These are phyloP conservation scores for Saccharomycopsis phalli DNA, from an alignment of 1,139 yeast species.

Conservation along the genomic window DNA sequence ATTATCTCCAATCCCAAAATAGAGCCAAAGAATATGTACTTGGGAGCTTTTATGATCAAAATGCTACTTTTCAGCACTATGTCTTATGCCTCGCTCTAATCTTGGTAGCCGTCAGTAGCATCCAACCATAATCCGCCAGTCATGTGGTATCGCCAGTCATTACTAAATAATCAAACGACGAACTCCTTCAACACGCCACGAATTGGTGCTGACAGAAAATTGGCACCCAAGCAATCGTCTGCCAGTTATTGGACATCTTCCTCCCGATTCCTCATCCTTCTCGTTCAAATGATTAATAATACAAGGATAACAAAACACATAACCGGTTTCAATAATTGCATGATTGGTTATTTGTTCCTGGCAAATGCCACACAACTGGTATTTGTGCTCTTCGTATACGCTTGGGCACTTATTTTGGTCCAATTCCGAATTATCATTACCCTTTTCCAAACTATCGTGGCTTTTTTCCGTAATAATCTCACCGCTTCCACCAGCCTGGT, in stretches of 20 bases:
- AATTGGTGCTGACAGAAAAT: constrained; percentile 47
- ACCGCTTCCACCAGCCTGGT: constrained; percentile 1
- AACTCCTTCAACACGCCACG: constrained; percentile 72
- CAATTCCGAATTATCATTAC: too few relatives aligned
- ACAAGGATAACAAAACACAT: constrained; percentile 84
- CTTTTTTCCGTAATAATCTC: too few relatives aligned
- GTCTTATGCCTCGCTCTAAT: too few relatives aligned
- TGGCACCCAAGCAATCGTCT: constrained; percentile 62
- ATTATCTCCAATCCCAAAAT: too few relatives aligned
- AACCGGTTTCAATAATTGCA: constrained; percentile 85
- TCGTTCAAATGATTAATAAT: constrained; percentile 55
- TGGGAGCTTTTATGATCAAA: too few relatives aligned
- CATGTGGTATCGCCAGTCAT: too few relatives aligned
- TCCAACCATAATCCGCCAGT: too few relatives aligned
- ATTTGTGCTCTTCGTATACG: constrained; percentile 27
- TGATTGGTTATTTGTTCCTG: constrained; percentile 59
- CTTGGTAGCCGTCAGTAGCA: too few relatives aligned
- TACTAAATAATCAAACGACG: constrained; percentile 55
- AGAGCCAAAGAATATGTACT: too few relatives aligned
- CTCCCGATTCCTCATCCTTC: constrained; percentile 40
- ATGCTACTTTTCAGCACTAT: too few relatives aligned
- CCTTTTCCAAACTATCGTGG: too few relatives aligned
- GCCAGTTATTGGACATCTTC: constrained; percentile 82
- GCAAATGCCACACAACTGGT: constrained; percentile 64
- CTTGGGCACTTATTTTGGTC: too few relatives aligned